These are phyloP conservation scores for Gymnopus androsaceus DNA, from an alignment of 1,284 basidiomycete genomes.

Conservation along the genomic window DNA sequence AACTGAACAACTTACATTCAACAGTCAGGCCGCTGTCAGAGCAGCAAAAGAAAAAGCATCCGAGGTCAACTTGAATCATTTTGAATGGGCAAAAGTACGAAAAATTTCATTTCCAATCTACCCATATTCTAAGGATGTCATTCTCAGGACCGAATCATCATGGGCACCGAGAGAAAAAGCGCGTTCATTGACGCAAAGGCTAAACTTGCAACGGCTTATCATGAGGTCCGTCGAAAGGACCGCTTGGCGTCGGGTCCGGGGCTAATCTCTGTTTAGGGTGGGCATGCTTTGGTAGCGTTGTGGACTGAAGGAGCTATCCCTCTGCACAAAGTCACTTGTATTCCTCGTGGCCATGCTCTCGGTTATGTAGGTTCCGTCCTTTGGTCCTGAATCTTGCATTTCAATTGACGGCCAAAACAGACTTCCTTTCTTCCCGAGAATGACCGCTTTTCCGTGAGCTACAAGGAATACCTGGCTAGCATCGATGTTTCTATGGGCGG, in stretches of 20 bases:
- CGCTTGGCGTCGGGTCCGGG: slow-evolving; percentile 17
- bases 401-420: slow-evolving; percentile 38
- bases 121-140: slow-evolving; percentile 2
- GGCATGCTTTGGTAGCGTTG: slow-evolving; percentile 88
- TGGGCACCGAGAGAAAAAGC: slow-evolving; percentile 92
- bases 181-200: slow-evolving; percentile 84
- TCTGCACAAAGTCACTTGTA: slow-evolving; percentile 93
- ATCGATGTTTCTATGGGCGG: slow-evolving; percentile 94
- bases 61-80: slow-evolving; percentile 77
- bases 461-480: slow-evolving; percentile 72
- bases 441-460: slow-evolving; percentile 73
- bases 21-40: slow-evolving; percentile 86
- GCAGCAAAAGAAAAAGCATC: slow-evolving; percentile 81
- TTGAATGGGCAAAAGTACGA: slow-evolving; percentile 91
- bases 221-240: slow-evolving; percentile 60
- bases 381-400: slow-evolving; percentile 17
- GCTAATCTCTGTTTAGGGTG: slow-evolving; percentile 55
- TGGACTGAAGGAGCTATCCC: slow-evolving; percentile 94
- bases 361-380: slow-evolving; percentile 82
- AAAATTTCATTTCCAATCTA: background rate
- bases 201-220: slow-evolving; percentile 90
- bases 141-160: slow-evolving; percentile 88
- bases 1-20: slow-evolving; percentile 11
- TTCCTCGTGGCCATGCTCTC: slow-evolving; percentile 90
- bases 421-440: slow-evolving; percentile 87